Conservation (phyloP, 2,329 filamentous ascomycete genomes). For the Diplodia mutila region DNA sequence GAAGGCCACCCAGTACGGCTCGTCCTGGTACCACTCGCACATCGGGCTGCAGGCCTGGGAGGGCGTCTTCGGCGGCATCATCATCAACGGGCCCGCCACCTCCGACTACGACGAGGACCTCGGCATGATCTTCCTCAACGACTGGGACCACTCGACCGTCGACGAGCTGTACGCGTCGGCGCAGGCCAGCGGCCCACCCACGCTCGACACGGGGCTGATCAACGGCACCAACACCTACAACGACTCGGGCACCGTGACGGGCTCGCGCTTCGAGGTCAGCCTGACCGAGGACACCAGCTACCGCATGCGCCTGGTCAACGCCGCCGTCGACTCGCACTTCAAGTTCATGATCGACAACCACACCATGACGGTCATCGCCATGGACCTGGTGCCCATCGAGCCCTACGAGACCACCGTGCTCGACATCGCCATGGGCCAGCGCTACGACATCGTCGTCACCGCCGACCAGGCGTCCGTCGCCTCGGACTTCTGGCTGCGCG, state of each 20-base stretch:
- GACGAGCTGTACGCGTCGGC: conserved; percentile 21
- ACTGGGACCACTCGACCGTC: conserved; percentile 38
- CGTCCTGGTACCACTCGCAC: conserved; percentile 37
- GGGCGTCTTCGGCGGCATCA: conserved; percentile 38
- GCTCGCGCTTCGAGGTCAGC: conserved; percentile 36
- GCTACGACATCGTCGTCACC: conserved; percentile 46
- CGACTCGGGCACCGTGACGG: conserved; percentile 25
- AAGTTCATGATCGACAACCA: conserved; percentile 45
- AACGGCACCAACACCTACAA: conserved; percentile 48
- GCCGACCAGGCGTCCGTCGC: conserved; percentile 36
- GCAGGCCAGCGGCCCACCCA: conserved; percentile 30
- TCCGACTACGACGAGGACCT: conserved; percentile 46
- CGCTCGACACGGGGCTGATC: conserved; percentile 52
- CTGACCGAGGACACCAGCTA: conserved; percentile 56
- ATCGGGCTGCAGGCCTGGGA: conserved; percentile 40
- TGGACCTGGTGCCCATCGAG: conserved; percentile 50
- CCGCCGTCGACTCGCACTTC: conserved; percentile 41
- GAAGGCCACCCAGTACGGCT: conserved; percentile 50
- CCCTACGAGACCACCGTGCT: conserved; percentile 39
- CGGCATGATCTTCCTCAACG: conserved; percentile 47
- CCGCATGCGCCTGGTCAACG: conserved; percentile 63
- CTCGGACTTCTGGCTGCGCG: conserved; percentile 26
- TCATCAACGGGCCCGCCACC: conserved; percentile 45
- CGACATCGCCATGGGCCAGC: conserved; percentile 41
- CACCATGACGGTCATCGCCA: conserved; percentile 48